phyloP scores from a whole-genome alignment of 768 basidiomycete genomes.

The Kwoniella heveanensis region DNA sequence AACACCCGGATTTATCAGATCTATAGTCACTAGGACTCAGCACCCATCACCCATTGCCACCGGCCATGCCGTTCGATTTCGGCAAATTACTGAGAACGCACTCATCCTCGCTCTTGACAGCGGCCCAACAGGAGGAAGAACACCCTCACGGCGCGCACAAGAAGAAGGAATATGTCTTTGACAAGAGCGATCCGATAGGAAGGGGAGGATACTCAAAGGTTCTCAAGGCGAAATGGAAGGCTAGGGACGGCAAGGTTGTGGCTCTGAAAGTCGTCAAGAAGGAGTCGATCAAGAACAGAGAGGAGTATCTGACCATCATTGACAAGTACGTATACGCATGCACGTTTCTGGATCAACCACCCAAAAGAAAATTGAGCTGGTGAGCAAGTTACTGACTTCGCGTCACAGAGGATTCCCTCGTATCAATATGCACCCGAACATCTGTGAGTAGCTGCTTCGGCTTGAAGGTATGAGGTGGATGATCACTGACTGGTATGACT shows the following conservation, averaged over 20 bases:
- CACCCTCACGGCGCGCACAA: constrained; percentile 8
- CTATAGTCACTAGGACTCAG: no score
- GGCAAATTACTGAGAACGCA: not conserved
- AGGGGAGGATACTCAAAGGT: constrained; percentile 20
- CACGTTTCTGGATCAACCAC: not conserved
- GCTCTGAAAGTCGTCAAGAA: constrained; percentile 40
- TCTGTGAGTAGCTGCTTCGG: constrained; percentile 28
- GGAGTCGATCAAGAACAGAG: constrained; percentile 35
- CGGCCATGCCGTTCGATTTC: not conserved
- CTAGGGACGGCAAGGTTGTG: constrained; percentile 17
- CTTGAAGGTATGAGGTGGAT: no score
- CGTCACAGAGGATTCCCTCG: constrained; percentile 28
- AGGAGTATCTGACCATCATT: constrained; percentile 34
- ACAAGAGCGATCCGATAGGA: constrained; percentile 6
- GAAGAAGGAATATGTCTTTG: constrained; percentile 22
- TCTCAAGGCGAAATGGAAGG: constrained; percentile 23
- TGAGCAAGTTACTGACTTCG: not conserved
- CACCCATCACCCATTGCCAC: not conserved
- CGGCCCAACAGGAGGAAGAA: not conserved
- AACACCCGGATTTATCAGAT: no score
- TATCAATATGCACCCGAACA: constrained; percentile 28
- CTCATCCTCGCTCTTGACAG: not conserved
- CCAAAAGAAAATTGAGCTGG: no score
- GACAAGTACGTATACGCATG: constrained; percentile 13
- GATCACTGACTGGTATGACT: not conserved